These are phyloP conservation scores for Parachaetomium inaequale DNA, from an alignment of 495 filamentous ascomycete species.

Conservation along the genomic window DNA sequence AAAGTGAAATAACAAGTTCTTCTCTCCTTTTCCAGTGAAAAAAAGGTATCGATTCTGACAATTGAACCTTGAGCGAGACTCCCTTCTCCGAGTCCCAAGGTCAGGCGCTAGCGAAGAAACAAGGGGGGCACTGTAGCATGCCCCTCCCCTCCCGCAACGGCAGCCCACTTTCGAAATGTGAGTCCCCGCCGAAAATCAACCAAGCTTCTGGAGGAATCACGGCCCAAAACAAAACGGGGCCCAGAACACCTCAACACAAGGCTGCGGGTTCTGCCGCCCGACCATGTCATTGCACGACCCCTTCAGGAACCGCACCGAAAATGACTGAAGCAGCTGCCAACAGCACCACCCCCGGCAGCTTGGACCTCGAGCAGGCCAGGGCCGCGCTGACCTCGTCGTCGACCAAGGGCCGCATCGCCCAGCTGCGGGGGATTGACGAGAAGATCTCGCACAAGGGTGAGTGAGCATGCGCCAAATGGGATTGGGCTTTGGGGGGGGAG, in stretches of 20 bases:
- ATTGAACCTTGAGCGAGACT: no score
- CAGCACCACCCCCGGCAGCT: constrained; percentile 29
- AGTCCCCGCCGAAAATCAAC: constrained; percentile 33
- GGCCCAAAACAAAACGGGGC: constrained; percentile 19
- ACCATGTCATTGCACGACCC: constrained; percentile 34
- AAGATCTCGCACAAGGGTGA: constrained; percentile 46
- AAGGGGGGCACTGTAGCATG: no score
- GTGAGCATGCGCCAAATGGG: constrained; percentile 28
- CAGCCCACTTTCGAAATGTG: constrained; percentile 31
- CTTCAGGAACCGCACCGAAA: constrained; percentile 31
- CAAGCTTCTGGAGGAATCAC: constrained; percentile 11
- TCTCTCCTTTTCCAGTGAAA: no score
- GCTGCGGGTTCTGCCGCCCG: constrained; percentile 20
- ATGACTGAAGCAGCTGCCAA: constrained; percentile 44
- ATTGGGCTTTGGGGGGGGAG: background rate
- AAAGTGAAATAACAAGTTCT: no score
- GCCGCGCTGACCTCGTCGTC: constrained; percentile 50
- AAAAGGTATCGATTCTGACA: no score
- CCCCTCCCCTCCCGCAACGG: constrained; percentile 10
- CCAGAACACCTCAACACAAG: background rate
- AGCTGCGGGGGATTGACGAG: constrained; percentile 46
- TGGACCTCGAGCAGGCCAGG: constrained; percentile 36
- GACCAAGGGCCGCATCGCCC: constrained; percentile 42
- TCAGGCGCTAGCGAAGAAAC: no score
- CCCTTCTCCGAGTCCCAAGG: no score